phyloP scores from a whole-genome alignment of 1,139 yeast genomes.

The Blastobotrys serpentis region DNA sequence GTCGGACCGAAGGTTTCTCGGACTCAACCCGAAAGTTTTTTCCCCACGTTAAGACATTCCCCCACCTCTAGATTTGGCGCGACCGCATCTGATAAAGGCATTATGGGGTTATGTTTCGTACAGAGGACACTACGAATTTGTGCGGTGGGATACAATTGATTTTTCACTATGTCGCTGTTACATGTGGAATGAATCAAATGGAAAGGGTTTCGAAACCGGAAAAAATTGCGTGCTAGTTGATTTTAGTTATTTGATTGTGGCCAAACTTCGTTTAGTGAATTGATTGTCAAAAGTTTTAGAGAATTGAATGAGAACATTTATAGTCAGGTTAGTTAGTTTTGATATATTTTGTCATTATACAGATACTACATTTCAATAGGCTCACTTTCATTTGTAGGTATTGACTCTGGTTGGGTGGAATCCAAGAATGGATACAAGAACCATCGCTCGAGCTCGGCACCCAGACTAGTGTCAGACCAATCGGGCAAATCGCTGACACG shows the following conservation, averaged over 20 bases:
- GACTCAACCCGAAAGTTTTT: neutral
- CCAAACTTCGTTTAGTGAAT: too few relatives aligned
- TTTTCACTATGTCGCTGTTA: too few relatives aligned
- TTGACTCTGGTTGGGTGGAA: neutral
- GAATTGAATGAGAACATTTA: too few relatives aligned
- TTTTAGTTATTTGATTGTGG: too few relatives aligned
- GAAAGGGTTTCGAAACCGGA: too few relatives aligned
- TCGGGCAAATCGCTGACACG: slow-evolving; percentile 1
- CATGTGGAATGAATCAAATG: too few relatives aligned
- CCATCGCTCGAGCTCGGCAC: slow-evolving; percentile 16
- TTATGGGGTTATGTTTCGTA: too few relatives aligned
- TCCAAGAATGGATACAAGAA: slow-evolving; percentile 14
- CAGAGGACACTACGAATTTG: too few relatives aligned
- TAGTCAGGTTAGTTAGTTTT: too few relatives aligned
- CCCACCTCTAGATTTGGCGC: neutral
- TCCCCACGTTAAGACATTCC: neutral
- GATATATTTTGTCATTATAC: neutral
- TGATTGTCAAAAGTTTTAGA: too few relatives aligned
- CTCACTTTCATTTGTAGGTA: neutral
- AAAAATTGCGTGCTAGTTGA: too few relatives aligned
- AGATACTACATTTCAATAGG: neutral
- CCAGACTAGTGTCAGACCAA: slow-evolving; percentile 12
- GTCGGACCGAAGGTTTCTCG: neutral
- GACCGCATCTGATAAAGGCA: neutral
- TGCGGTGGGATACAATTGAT: too few relatives aligned